A percentile compares a stretch with the other conserved stretches of the same genome.
phyloP scores from a whole-genome alignment of 208 protist species.

The Kentomonas sorsogonicus region DNA sequence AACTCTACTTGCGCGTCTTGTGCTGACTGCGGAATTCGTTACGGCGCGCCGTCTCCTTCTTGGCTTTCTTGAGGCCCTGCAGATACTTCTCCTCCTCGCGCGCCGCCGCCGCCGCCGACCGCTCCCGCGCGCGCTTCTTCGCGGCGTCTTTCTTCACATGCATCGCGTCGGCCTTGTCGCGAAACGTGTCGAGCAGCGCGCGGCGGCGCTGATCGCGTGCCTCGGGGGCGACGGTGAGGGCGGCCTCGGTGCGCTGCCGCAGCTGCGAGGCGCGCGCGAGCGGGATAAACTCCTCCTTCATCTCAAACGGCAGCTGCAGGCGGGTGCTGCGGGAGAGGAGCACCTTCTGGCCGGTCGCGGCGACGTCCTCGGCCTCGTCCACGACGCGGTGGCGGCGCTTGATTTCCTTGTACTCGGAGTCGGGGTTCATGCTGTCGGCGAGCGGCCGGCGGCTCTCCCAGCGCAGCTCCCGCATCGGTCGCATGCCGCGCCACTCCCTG shows the following conservation, averaged over 20 bases:
- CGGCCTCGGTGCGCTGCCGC: slow-evolving; percentile 67
- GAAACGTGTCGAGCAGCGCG: slow-evolving; percentile 71
- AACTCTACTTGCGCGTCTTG: slow-evolving; percentile 68
- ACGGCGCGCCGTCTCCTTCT: slow-evolving; percentile 88
- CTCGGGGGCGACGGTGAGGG: slow-evolving; percentile 72
- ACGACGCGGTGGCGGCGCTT: slow-evolving; percentile 69
- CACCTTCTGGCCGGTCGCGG: slow-evolving; percentile 31
- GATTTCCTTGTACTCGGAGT: slow-evolving; percentile 85
- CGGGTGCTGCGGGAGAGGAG: slow-evolving; percentile 78
- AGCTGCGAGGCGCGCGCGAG: slow-evolving; percentile 45
- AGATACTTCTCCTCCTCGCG: slow-evolving; percentile 77
- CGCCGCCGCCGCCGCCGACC: slow-evolving; percentile 34
- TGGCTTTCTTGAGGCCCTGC: slow-evolving; percentile 82
- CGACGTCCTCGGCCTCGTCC: slow-evolving; percentile 44
- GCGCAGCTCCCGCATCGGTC: slow-evolving; percentile 82
- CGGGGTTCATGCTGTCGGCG: slow-evolving; percentile 26
- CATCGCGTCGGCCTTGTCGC: slow-evolving; percentile 70
- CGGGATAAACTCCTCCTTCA: slow-evolving; percentile 90
- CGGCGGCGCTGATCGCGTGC: slow-evolving; percentile 72
- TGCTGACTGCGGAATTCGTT: slow-evolving; percentile 87
- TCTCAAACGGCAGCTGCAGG: slow-evolving; percentile 80
- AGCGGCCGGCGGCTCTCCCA: slow-evolving; percentile 61
- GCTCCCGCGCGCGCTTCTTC: slow-evolving; percentile 65
- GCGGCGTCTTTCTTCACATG: slow-evolving; percentile 61
- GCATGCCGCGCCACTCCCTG: slow-evolving; percentile 80